These are phyloP conservation scores for Puccinia hordei DNA, from an alignment of 1,284 basidiomycete species.

Conservation along the genomic window DNA sequence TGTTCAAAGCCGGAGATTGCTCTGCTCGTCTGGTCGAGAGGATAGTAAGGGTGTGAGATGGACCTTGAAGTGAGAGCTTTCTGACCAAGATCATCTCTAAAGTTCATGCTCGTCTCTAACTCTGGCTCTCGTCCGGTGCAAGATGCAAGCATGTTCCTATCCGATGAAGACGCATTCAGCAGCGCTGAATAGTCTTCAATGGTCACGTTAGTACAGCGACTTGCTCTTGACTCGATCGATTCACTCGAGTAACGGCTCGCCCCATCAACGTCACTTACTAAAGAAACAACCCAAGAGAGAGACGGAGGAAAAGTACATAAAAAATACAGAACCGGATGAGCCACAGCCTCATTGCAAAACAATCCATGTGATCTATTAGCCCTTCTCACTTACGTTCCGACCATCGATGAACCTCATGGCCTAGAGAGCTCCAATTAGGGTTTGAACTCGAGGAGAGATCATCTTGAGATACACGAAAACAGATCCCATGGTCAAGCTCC, in stretches of 20 bases:
- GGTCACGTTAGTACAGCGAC: not conserved
- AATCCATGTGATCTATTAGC: not conserved
- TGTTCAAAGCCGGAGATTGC: not conserved
- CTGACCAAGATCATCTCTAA: not conserved
- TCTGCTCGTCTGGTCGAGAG: not conserved
- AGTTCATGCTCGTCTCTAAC: not conserved
- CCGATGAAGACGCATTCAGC: not conserved
- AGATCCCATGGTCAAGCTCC: not conserved
- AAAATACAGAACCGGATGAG: not conserved
- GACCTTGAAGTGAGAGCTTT: not conserved
- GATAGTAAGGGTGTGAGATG: constrained; percentile 11
- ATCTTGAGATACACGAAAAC: constrained; percentile 1
- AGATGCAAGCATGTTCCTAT: not conserved
- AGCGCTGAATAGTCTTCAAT: constrained; percentile 14
- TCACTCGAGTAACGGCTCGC: constrained; percentile 31
- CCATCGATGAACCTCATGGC: constrained; percentile 32
- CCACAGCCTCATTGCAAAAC: not conserved
- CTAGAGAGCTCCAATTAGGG: not conserved
- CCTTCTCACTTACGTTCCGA: constrained; percentile 14
- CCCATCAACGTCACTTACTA: constrained; percentile 21
- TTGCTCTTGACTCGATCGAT: constrained; percentile 15
- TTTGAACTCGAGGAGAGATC: not conserved
- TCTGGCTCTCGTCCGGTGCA: not conserved
- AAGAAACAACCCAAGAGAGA: not conserved
- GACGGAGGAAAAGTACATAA: not conserved